Percentiles rank a stretch among this genome's conserved stretches.
These are phyloP conservation scores for Salix brachista DNA, from an alignment of 345 rosid species.

Conservation along the genomic window DNA sequence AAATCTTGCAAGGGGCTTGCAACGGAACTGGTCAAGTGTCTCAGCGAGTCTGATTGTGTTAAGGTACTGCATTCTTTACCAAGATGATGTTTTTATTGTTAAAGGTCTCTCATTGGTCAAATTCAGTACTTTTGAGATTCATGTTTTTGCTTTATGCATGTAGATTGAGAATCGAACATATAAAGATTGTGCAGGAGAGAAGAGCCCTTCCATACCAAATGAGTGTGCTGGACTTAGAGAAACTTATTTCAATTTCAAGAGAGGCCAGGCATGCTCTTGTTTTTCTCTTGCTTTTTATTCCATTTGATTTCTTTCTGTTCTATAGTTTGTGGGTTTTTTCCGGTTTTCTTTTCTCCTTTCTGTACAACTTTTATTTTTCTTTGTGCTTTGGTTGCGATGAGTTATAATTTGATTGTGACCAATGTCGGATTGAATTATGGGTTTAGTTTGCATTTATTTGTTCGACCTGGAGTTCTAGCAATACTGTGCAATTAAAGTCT, in stretches of 20 bases:
- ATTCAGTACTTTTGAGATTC: neutral
- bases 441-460: neutral
- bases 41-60: slow-evolving; percentile 79
- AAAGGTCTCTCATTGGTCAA: neutral
- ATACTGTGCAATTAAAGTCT: neutral
- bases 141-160: neutral
- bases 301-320: neutral
- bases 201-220: slow-evolving; percentile 68
- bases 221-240: slow-evolving; percentile 93
- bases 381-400: neutral
- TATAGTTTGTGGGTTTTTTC: neutral
- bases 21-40: slow-evolving; percentile 86
- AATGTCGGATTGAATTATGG: neutral
- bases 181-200: slow-evolving; percentile 86
- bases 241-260: slow-evolving; percentile 97
- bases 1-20: slow-evolving; percentile 98
- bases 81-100: neutral
- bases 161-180: slow-evolving; percentile 73
- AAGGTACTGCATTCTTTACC: slow-evolving; percentile 35
- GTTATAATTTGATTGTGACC: neutral
- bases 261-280: slow-evolving; percentile 62
- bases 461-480: neutral
- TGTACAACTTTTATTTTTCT: neutral
- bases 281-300: neutral
- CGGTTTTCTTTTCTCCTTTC: neutral